Evolutionary conservation across 2,329 filamentous ascomycete species (phyloP).

Genomic region (Sphaerulina populicola): DNA sequence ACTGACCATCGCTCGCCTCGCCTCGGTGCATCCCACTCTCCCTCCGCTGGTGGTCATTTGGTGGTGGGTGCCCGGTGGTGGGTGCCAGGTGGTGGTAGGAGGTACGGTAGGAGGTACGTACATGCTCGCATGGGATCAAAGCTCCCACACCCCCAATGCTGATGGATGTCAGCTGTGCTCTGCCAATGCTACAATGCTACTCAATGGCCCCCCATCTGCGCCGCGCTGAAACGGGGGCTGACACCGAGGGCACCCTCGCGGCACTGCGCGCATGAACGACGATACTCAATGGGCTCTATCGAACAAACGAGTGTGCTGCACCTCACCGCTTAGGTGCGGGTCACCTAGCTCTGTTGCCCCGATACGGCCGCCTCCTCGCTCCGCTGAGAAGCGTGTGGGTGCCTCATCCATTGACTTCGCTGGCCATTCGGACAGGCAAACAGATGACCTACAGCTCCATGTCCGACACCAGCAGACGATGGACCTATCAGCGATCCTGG

Average conservation of each 20-base stretch:
- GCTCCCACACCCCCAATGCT: slow-evolving; percentile 1
- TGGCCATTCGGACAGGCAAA: slow-evolving; percentile 16
- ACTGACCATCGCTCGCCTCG: background rate
- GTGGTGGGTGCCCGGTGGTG: no score
- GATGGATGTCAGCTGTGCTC: slow-evolving; percentile 10
- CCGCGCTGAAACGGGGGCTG: slow-evolving; percentile 1
- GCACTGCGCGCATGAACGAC: slow-evolving; percentile 2
- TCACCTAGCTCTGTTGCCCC: slow-evolving; percentile 4
- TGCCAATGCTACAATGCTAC: background rate
- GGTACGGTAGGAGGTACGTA: no score
- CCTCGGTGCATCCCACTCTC: background rate
- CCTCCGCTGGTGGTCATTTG: background rate
- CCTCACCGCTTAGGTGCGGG: slow-evolving; percentile 15
- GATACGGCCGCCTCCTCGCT: slow-evolving; percentile 7
- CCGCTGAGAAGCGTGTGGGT: slow-evolving; percentile 10
- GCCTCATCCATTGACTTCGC: slow-evolving; percentile 10
- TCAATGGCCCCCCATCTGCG: slow-evolving; percentile 1
- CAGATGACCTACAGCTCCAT: slow-evolving; percentile 16
- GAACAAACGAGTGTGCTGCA: slow-evolving; percentile 2
- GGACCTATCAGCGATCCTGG: background rate
- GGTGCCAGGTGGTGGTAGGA: no score
- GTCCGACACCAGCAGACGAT: background rate
- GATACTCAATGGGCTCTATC: slow-evolving; percentile 1
- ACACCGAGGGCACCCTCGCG: background rate
- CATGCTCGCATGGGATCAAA: slow-evolving; percentile 6